phyloP scores from a whole-genome alignment of 2,329 filamentous ascomycete species.

The Macroventuria anomochaeta region DNA sequence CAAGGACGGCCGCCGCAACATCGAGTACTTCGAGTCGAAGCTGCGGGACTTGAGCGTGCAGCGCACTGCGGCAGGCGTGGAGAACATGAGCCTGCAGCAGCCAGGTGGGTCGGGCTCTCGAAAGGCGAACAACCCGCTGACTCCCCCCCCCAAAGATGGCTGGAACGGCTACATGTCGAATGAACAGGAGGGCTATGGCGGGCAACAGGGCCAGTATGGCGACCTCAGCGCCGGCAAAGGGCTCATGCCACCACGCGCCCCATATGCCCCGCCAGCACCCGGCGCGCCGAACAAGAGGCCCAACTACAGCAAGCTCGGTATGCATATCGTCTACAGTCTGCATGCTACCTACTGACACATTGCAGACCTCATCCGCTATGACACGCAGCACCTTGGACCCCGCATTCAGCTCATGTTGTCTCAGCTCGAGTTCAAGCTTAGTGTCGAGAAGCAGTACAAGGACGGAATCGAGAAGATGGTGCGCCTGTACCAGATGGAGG shows the following conservation, averaged over 20 bases:
- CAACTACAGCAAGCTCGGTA: conserved; percentile 97
- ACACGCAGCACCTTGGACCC: conserved; percentile 91
- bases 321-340: conserved; percentile 32
- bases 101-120: conserved; percentile 53
- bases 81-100: conserved; percentile 66
- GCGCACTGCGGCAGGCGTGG: conserved; percentile 71
- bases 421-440: conserved; percentile 97
- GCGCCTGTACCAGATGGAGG: conserved; percentile 94
- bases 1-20: conserved; percentile 88
- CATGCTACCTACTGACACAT: conserved; percentile 27
- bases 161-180: conserved; percentile 57
- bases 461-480: conserved; percentile 99
- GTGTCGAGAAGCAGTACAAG: conserved; percentile 98
- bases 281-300: conserved; percentile 70
- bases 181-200: conserved; percentile 70
- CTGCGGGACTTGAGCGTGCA: conserved; percentile 87
- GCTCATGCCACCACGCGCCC: conserved; percentile 80
- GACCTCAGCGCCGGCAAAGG: conserved; percentile 71
- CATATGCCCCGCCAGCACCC: conserved; percentile 76
- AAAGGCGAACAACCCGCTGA: conserved; percentile 48
- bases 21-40: conserved; percentile 94
- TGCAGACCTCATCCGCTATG: conserved; percentile 95
- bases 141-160: conserved; percentile 76
- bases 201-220: conserved; percentile 56
- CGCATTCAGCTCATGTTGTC: conserved; percentile 99